phyloP scores from a whole-genome alignment of 2,329 filamentous ascomycete species.

The Pyricularia sp. region DNA sequence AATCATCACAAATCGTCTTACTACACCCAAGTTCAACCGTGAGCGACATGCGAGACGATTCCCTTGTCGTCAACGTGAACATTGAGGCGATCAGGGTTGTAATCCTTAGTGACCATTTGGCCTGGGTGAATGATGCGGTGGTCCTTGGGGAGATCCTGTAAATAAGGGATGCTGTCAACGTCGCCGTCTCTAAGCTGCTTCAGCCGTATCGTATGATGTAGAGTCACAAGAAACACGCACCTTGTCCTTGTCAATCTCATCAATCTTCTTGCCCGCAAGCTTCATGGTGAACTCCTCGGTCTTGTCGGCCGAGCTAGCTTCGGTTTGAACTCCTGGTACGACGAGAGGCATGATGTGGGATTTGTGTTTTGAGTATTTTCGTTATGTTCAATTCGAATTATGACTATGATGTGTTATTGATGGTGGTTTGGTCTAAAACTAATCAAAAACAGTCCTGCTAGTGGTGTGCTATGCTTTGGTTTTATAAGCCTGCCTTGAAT shows the following conservation, averaged over 20 bases:
- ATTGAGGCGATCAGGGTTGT: slow-evolving; percentile 44
- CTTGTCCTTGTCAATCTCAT: slow-evolving; percentile 40
- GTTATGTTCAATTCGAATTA: neutral
- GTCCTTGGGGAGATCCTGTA: slow-evolving; percentile 44
- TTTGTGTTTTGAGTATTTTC: neutral
- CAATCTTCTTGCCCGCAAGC: slow-evolving; percentile 54
- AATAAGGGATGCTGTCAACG: neutral
- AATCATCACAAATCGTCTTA: slow-evolving; percentile 1
- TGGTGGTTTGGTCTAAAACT: neutral
- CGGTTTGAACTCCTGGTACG: slow-evolving; percentile 44
- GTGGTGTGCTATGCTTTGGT: neutral
- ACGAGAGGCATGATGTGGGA: slow-evolving; percentile 52
- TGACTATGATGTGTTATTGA: neutral
- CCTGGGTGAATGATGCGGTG: slow-evolving; percentile 48
- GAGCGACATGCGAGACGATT: slow-evolving; percentile 48
- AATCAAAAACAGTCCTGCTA: neutral
- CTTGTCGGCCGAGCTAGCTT: slow-evolving; percentile 30
- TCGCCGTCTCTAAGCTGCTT: too few species aligned
- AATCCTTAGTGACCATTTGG: slow-evolving; percentile 49
- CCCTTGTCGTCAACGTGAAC: slow-evolving; percentile 51
- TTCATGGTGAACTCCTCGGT: slow-evolving; percentile 52
- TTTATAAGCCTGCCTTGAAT: neutral
- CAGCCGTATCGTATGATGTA: too few species aligned
- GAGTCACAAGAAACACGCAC: slow-evolving; percentile 27
- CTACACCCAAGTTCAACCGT: slow-evolving; percentile 30